Evolutionary conservation across 345 rosid species (phyloP).

Genomic region (Citrus glauca): DNA sequence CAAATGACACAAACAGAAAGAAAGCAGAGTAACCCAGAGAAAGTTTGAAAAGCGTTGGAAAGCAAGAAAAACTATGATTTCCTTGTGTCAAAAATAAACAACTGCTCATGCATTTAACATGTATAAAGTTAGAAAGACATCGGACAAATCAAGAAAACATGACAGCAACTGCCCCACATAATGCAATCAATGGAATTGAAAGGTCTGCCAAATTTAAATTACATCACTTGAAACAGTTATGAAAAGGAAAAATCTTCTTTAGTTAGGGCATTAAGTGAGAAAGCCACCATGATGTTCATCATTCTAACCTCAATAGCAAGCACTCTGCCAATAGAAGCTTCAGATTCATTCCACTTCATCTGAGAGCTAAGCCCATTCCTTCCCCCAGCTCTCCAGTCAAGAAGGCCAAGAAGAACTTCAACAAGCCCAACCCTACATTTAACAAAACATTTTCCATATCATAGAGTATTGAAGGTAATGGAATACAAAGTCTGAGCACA

Average conservation of each 20-base stretch:
- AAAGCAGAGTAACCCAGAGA: not conserved
- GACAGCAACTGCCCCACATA: not conserved
- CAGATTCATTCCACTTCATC: slow-evolving; percentile 99
- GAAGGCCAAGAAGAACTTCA: slow-evolving; percentile 93
- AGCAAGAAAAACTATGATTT: not conserved
- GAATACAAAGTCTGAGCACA: not conserved
- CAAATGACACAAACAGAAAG: not conserved
- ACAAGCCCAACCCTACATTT: slow-evolving; percentile 84
- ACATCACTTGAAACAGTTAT: not conserved
- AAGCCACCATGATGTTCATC: not conserved
- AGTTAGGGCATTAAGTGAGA: not conserved
- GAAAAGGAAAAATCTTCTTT: not conserved
- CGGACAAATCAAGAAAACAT: not conserved
- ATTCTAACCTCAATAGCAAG: slow-evolving; percentile 90
- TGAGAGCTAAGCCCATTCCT: slow-evolving; percentile 81
- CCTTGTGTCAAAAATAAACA: not conserved
- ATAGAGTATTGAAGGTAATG: slow-evolving; percentile 6
- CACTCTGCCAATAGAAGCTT: slow-evolving; percentile 96
- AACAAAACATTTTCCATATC: slow-evolving; percentile 3
- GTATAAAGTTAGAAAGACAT: not conserved
- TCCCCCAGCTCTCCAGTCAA: slow-evolving; percentile 97
- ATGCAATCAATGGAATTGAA: not conserved
- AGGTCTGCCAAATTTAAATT: not conserved
- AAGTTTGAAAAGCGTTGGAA: not conserved
- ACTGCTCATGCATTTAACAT: not conserved